These are phyloP conservation scores for Asterochloris sp. DNA, from an alignment of 139 green algal genomes.

Conservation along the genomic window DNA sequence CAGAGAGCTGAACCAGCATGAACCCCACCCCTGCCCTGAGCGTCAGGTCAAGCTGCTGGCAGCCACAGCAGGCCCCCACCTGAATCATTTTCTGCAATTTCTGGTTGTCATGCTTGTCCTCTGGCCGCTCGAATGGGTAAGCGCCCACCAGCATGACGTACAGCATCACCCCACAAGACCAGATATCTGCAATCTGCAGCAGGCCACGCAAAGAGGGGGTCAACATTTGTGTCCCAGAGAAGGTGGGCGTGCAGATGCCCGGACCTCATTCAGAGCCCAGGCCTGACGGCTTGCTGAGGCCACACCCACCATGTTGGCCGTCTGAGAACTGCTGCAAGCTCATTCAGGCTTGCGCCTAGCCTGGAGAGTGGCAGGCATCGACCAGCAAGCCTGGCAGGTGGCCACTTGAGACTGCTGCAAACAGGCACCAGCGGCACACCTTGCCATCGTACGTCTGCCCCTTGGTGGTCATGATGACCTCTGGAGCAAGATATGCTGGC, in stretches of 20 bases:
- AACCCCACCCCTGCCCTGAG: too few species aligned
- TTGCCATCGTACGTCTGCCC: constrained; percentile 89
- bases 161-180: constrained; percentile 96
- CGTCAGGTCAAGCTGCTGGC: too few species aligned
- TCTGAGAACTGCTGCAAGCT: background rate
- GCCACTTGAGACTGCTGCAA: background rate
- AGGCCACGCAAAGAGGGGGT: background rate
- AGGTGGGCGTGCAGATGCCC: background rate
- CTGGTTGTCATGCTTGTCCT: constrained; percentile 83
- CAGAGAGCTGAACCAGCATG: too few species aligned
- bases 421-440: constrained; percentile 24
- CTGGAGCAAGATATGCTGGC: constrained; percentile 95
- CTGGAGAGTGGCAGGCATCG: background rate
- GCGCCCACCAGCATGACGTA: constrained; percentile 94
- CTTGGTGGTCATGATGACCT: constrained; percentile 89
- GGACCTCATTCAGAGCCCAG: background rate
- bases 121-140: constrained; percentile 97
- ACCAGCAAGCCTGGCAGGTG: background rate
- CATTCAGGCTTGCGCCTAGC: background rate
- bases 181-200: constrained; percentile 83
- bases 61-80: constrained; percentile 3
- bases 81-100: constrained; percentile 76
- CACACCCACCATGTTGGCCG: background rate
- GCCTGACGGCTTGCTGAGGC: too few species aligned
- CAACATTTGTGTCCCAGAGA: too few species aligned